Base-by-base conservation (phyloP, 1,284 basidiomycete species). In the Tranzscheliella williamsii region DNA sequence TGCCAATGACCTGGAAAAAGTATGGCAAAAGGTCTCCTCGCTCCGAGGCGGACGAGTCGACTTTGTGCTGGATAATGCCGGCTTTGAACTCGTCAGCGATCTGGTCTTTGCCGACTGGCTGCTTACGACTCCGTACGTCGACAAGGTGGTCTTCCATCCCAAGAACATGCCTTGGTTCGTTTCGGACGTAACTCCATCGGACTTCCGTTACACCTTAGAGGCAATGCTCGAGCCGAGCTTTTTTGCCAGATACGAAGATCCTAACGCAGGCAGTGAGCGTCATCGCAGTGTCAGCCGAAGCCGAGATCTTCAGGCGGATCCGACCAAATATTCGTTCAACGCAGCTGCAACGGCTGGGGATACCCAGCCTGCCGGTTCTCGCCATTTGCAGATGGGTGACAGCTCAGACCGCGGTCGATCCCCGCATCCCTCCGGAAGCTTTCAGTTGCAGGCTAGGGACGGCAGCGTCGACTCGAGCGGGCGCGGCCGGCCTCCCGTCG, bases 31-130 rank as follows among this genome's bases (percentile, higher is more conserved):
- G 69, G 71, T 96, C 32, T 84, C 84, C 55, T 80, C 76, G 8
- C 68, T 86, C 18, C 82, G 83, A 39, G 79, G 81, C 45, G 85
- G 82, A 0, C 81, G 87, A 7, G 81, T 94, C 15, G 94, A 98
- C 77, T 87, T 97, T 54, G 85, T 97, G 2, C 80, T 98, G 22
- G 94, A 97, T 78, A 97, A 97, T 74, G 86, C 90, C 87, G 66
- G 63, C 2, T 96, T 96, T 63, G 93, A 97, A 88, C 81, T 97
- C 13, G 92, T 90, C 78, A 95, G 93, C 2, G 95, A 97, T 75
- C 80, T 97, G 24, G 86, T 96, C 17, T 86, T 98, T 60, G 94
- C 93, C 27, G 94, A 98, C 76, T 97, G 95, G 72, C 46, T 72
- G 31, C 54, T 72, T 9, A 55, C 66, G 16, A 60, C 54, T 9